Conservation (phyloP, 768 basidiomycete species). For the Imleria badia region DNA sequence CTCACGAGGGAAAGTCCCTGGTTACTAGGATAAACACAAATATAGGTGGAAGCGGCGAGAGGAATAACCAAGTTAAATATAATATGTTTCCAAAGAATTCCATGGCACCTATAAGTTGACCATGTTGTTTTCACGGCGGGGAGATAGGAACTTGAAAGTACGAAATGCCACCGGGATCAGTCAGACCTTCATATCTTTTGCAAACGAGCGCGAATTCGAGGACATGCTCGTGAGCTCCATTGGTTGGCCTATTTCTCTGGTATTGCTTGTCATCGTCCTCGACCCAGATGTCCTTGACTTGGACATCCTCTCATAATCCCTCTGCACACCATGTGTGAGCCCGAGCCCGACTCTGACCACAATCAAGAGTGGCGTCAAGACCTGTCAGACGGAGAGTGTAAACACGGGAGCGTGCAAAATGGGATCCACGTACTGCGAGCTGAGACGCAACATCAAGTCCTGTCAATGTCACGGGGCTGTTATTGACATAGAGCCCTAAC, state of each 20-base stretch:
- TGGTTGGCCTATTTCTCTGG: not conserved
- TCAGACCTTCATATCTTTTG: not conserved
- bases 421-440: not conserved
- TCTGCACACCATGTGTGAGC: not conserved
- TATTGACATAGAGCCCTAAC: not conserved
- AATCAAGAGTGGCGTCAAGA: not conserved
- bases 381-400: not conserved
- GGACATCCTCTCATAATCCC: not conserved
- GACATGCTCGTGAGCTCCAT: not conserved
- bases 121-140: too few species aligned
- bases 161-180: too few species aligned
- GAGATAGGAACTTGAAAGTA: too few species aligned
- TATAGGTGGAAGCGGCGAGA: too few species aligned
- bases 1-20: too few species aligned
- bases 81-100: too few species aligned
- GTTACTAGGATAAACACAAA: too few species aligned
- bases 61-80: too few species aligned
- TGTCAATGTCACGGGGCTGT: not conserved
- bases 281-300: not conserved
- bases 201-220: not conserved
- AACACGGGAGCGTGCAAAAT: not conserved
- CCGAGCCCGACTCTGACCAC: constrained; percentile 1
- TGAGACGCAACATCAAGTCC: not conserved
- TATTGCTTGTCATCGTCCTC: too few species aligned
- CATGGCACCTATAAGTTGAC: too few species aligned